Evolutionary conservation across 2,329 filamentous ascomycete species (phyloP).

Genomic region (Helminthosporium solani): DNA sequence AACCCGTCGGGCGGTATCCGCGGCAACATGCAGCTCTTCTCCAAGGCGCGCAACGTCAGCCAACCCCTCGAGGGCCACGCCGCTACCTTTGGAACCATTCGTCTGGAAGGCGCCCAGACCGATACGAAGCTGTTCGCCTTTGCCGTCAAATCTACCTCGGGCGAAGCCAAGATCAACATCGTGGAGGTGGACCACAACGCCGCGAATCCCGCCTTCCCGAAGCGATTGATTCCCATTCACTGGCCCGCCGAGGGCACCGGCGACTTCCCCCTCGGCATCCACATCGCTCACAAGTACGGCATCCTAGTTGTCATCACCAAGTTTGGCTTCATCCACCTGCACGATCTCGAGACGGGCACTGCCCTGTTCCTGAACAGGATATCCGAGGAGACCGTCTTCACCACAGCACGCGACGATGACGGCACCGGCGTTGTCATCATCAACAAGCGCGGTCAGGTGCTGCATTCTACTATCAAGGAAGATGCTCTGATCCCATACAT

Average conservation of each 20-base stretch:
- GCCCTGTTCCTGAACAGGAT: slow-evolving; percentile 99
- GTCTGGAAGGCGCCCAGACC: slow-evolving; percentile 82
- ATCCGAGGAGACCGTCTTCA: slow-evolving; percentile 98
- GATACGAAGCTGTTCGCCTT: slow-evolving; percentile 98
- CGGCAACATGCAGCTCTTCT: slow-evolving; percentile 96
- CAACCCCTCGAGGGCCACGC: slow-evolving; percentile 98
- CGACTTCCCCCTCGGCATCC: slow-evolving; percentile 97
- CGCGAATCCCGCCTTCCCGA: slow-evolving; percentile 83
- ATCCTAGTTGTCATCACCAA: slow-evolving; percentile 98
- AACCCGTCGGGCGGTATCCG: slow-evolving; percentile 91
- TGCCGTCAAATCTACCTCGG: slow-evolving; percentile 82
- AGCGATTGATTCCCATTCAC: slow-evolving; percentile 97
- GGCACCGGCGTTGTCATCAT: slow-evolving; percentile 90
- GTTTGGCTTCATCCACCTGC: slow-evolving; percentile 98
- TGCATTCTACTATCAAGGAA: slow-evolving; percentile 93
- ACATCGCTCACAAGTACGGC: slow-evolving; percentile 94
- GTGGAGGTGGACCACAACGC: slow-evolving; percentile 95
- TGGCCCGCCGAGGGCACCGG: slow-evolving; percentile 94
- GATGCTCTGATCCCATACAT: slow-evolving; percentile 89
- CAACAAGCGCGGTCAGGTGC: slow-evolving; percentile 95
- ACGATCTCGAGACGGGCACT: slow-evolving; percentile 92
- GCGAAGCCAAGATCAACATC: slow-evolving; percentile 87
- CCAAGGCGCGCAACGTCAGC: slow-evolving; percentile 91
- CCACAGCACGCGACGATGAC: slow-evolving; percentile 78
- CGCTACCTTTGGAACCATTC: slow-evolving; percentile 86